A percentile compares a stretch with the other conserved stretches of the same genome.
Conservation (phyloP, 202 grass and related monocot species). For the Saccharum hybrid region DNA sequence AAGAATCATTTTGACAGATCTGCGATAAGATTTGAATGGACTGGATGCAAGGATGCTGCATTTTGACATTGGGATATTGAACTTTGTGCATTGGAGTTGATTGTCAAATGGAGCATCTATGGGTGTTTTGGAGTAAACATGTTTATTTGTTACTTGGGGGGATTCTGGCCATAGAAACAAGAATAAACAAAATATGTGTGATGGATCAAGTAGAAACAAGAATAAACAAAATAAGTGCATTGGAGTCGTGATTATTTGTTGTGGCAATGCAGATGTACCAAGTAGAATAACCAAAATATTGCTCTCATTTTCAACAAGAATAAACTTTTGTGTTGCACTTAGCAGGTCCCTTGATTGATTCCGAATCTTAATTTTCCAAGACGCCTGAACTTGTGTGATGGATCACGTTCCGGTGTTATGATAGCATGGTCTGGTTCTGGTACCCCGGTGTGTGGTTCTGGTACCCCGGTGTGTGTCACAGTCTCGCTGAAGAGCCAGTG, state of each 20-base stretch:
- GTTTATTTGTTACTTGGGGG: neutral
- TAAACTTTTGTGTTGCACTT: neutral
- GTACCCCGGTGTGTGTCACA: no score
- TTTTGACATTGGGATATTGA: neutral
- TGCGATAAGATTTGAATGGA: neutral
- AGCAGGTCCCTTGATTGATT: neutral
- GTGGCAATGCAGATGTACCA: neutral
- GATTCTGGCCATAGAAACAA: neutral
- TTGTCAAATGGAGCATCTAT: neutral
- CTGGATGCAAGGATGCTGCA: neutral
- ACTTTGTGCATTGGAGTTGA: constrained; percentile 11
- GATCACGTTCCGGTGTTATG: neutral
- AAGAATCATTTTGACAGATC: neutral
- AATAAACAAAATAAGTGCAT: no score
- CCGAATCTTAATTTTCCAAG: neutral
- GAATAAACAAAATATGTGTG: no score
- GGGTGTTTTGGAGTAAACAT: neutral
- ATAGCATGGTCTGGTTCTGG: neutral
- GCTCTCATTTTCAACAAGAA: neutral
- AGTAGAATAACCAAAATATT: neutral
- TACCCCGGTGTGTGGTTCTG: no score
- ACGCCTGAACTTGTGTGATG: neutral
- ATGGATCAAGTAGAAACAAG: no score
- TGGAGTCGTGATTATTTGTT: neutral
- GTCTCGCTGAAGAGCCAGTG: no score